A percentile compares a stretch with the other conserved stretches of the same genome.
Evolutionary conservation across 495 filamentous ascomycete genomes (phyloP).

Genomic region (Hypoxylon fuscum): DNA sequence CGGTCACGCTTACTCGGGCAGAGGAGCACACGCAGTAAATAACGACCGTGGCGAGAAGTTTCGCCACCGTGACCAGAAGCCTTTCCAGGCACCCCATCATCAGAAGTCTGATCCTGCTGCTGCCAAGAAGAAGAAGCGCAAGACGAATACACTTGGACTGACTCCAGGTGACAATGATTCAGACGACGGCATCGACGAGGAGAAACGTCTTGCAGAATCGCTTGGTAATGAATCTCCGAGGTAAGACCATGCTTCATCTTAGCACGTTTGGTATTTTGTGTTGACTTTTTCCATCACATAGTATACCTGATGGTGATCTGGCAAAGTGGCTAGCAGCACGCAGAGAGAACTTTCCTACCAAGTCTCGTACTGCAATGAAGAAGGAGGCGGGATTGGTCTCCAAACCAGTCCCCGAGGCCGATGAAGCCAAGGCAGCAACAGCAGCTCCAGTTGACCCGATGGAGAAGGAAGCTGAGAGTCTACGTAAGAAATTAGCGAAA

Average conservation of each 20-base stretch:
- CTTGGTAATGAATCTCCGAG: conserved; percentile 56
- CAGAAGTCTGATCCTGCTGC: conserved; percentile 70
- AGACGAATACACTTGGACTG: conserved; percentile 80
- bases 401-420: conserved; percentile 27
- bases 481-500: conserved; percentile 59
- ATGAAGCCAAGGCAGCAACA: conserved; percentile 35
- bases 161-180: conserved; percentile 77
- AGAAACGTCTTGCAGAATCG: conserved; percentile 74
- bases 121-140: conserved; percentile 78
- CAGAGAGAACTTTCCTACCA: conserved; percentile 79
- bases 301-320: conserved; percentile 67
- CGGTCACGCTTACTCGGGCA: conserved; percentile 45
- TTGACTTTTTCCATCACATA: conserved; percentile 48
- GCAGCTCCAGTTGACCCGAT: conserved; percentile 49
- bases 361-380: conserved; percentile 64
- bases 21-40: conserved; percentile 63
- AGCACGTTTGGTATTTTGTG: conserved; percentile 24
- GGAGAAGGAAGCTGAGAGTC: conserved; percentile 58
- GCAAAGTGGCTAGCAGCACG: conserved; percentile 83
- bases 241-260: conserved; percentile 44
- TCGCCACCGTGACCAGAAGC: conserved; percentile 49
- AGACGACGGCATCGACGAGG: conserved; percentile 77
- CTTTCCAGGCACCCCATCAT: conserved; percentile 51
- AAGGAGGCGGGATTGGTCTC: conserved; percentile 48
- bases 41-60: conserved; percentile 60